Base-by-base conservation (phyloP, 164 flowering plant species). In the Macadamia tetraphylla region DNA sequence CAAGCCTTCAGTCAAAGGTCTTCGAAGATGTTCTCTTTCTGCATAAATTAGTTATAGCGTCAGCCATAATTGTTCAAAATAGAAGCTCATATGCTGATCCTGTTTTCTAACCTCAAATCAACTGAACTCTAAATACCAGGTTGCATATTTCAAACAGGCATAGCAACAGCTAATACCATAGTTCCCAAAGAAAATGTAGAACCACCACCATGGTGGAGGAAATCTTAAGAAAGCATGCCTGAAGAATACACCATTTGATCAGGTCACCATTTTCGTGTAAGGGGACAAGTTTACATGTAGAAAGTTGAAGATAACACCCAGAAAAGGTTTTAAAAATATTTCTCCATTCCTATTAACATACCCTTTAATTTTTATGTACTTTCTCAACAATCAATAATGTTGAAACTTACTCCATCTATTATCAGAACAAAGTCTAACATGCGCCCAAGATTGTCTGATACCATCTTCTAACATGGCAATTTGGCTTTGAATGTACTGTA, bases 401-500 rank as follows among this genome's bases (percentile, higher is more conserved):
- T 23, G 35, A 8, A 57, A 76, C 89, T 79, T 88, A 88, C 95
- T 74, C 73, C 53, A 65, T 71, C 69, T 70, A 29, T 77, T 58
- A 42, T 66, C 52, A 59, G 14, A 64, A 70, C 76, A 71, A 53
- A 73, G 69, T 70, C 64, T 71, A 46, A 81, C 79, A 76, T 67
- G 74, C 40, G 74, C 79, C 96, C 96, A 92, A 32, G 88, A 80
- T 57, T 82, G 83, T 71, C 83, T 81, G 46, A 90, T 84, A 67
- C 86, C 77, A 64, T 86, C 96, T 79, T 90, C 96, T 52, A 90
- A 74, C 10, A 52, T 29, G 48, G 68, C 71, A 58, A 84, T 73
- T 78, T 92, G 91, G 75, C 78, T 77, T 69, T 80, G 79, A 74
- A 87, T 79, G 73, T 87, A 92, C 96, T 92, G 89, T 81, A 60